Evolutionary conservation across 2,329 filamentous ascomycete genomes (phyloP).

Genomic region (Exophiala dermatitidis): DNA sequence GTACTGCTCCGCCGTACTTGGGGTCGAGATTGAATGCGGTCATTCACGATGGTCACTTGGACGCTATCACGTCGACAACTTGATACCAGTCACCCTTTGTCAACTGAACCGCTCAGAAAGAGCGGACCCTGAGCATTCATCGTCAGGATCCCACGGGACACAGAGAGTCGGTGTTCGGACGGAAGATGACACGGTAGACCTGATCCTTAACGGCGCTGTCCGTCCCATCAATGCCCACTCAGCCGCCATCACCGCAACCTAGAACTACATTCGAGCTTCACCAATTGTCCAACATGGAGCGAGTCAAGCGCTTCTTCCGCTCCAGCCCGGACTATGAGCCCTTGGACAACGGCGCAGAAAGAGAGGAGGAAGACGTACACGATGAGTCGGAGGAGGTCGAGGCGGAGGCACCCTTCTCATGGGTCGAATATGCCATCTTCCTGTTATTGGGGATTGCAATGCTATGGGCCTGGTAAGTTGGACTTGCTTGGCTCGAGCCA

Average conservation of each 20-base stretch:
- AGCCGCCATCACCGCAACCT: slow-evolving; percentile 1
- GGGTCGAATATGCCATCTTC: slow-evolving; percentile 80
- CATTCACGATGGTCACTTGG: too few relatives aligned
- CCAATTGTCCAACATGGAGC: slow-evolving; percentile 30
- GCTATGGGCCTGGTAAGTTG: slow-evolving; percentile 86
- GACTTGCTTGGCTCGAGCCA: too few relatives aligned
- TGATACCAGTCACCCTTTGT: background rate
- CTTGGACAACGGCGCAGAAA: slow-evolving; percentile 20
- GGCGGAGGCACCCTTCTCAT: slow-evolving; percentile 56
- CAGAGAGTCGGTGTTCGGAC: background rate
- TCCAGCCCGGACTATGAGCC: slow-evolving; percentile 31
- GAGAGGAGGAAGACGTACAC: slow-evolving; percentile 16
- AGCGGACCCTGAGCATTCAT: background rate
- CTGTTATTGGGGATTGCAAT: slow-evolving; percentile 80
- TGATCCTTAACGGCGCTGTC: slow-evolving; percentile 9
- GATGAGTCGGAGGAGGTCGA: slow-evolving; percentile 9
- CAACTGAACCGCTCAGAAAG: background rate
- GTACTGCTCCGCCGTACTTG: too few relatives aligned
- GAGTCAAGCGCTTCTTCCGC: slow-evolving; percentile 32
- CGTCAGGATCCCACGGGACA: too few relatives aligned
- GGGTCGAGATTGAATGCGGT: too few relatives aligned
- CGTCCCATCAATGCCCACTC: slow-evolving; percentile 10
- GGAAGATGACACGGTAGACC: slow-evolving; percentile 9
- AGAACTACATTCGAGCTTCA: slow-evolving; percentile 19
- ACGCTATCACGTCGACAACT: background rate